A percentile compares a stretch with the other conserved stretches of the same genome.
phyloP scores from a whole-genome alignment of 176 grass and related monocot species.

The Musa beccarii region DNA sequence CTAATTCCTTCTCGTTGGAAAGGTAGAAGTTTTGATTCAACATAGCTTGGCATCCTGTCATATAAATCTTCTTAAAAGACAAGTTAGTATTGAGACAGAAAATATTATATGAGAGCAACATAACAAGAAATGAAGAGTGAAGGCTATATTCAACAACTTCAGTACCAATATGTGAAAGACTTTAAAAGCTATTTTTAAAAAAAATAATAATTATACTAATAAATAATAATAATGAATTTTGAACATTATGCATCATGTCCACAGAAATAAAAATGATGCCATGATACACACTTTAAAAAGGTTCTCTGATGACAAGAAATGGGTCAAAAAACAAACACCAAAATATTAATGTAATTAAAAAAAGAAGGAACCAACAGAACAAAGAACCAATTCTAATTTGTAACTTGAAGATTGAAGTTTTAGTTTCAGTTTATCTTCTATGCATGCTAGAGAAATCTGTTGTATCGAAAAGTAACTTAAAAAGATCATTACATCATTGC shows the following conservation, averaged over 20 bases:
- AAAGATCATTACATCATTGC: background rate
- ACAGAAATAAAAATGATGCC: background rate
- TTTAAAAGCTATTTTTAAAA: too few species aligned
- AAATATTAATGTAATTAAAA: background rate
- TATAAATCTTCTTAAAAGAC: conserved; percentile 55
- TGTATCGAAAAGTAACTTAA: background rate
- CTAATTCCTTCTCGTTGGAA: conserved; percentile 88
- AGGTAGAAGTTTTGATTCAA: conserved; percentile 72
- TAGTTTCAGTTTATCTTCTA: background rate
- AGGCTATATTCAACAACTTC: background rate
- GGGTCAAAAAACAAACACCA: too few species aligned
- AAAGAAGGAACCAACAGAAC: background rate
- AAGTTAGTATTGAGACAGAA: conserved; percentile 32
- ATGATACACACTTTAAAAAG: too few species aligned
- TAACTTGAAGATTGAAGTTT: background rate
- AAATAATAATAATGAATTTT: background rate
- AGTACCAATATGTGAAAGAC: too few species aligned
- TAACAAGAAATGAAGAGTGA: conserved; percentile 3
- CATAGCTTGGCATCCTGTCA: conserved; percentile 52
- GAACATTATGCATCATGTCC: background rate
- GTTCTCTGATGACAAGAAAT: too few species aligned
- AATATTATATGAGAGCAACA: background rate
- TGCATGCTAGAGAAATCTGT: background rate
- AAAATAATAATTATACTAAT: too few species aligned
- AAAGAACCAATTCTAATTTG: background rate